Percentiles rank a stretch among this genome's conserved stretches.
Evolutionary conservation across 2,329 filamentous ascomycete genomes (phyloP).

Genomic region (Pestalotiopsis sp.): DNA sequence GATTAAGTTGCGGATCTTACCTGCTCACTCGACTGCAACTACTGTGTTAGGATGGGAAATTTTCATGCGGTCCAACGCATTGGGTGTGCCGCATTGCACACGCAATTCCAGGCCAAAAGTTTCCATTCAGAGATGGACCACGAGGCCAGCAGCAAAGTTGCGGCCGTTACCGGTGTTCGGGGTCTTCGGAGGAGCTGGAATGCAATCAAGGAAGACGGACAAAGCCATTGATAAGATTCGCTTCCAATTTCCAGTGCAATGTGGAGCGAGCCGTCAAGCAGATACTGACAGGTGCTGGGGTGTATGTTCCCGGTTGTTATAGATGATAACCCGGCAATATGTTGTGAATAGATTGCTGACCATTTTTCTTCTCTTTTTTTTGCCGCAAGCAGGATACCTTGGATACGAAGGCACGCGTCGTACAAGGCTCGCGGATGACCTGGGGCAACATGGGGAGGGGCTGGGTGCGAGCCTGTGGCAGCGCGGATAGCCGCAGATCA

Average conservation of each 20-base stretch:
- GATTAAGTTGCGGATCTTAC: neutral
- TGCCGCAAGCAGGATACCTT: neutral
- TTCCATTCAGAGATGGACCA: neutral
- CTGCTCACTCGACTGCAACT: neutral
- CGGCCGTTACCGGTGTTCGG: neutral
- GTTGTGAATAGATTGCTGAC: neutral
- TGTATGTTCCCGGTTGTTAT: neutral
- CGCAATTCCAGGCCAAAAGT: neutral
- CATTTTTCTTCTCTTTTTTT: neutral
- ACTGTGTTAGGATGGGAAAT: neutral
- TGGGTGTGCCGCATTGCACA: neutral
- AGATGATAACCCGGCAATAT: neutral
- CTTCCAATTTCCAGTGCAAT: neutral
- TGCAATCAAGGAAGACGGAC: neutral
- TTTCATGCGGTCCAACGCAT: neutral
- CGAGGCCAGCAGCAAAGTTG: neutral
- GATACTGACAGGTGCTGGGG: neutral
- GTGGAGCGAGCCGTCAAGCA: slow-evolving; percentile 1
- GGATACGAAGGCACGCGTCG: neutral
- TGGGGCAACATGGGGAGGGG: neutral
- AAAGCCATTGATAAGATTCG: neutral
- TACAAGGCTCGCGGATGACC: neutral
- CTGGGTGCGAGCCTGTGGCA: neutral
- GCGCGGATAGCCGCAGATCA: neutral
- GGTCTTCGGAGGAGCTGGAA: neutral